A percentile compares a stretch with the other conserved stretches of the same genome.
Conservation (phyloP, 768 basidiomycete genomes). For the Leccinum fibrillosum region DNA sequence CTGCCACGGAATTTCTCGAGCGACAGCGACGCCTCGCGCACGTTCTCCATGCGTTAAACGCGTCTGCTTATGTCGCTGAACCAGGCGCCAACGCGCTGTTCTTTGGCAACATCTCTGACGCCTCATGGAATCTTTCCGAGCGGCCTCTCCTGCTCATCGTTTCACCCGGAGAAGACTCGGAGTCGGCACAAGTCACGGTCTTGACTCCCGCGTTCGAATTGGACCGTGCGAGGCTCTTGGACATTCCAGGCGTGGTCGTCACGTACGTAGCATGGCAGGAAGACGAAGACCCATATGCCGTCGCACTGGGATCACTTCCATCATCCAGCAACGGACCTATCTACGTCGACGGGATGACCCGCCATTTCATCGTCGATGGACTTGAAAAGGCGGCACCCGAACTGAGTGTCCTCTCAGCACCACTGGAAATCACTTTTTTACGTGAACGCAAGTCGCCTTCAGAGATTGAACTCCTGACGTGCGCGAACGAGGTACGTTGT, state of each 20-base stretch:
- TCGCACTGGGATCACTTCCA: slow-evolving; percentile 36
- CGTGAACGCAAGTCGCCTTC: slow-evolving; percentile 71
- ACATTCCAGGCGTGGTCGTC: slow-evolving; percentile 46
- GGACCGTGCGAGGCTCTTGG: slow-evolving; percentile 60
- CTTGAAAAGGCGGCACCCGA: slow-evolving; percentile 44
- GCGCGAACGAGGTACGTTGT: slow-evolving; percentile 68
- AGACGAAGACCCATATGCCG: slow-evolving; percentile 60
- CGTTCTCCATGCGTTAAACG: slow-evolving; percentile 46
- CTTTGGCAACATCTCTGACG: slow-evolving; percentile 65
- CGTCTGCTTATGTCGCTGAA: slow-evolving; percentile 73
- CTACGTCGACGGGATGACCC: slow-evolving; percentile 57
- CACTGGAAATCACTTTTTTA: slow-evolving; percentile 51
- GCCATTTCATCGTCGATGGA: slow-evolving; percentile 66
- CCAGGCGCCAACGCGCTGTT: slow-evolving; percentile 70
- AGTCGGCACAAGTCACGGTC: slow-evolving; percentile 49
- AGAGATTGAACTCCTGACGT: slow-evolving; percentile 70
- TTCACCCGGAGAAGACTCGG: slow-evolving; percentile 39
- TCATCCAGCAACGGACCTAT: slow-evolving; percentile 35
- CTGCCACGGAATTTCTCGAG: slow-evolving; percentile 39
- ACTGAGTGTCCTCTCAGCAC: slow-evolving; percentile 45
- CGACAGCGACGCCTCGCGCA: slow-evolving; percentile 57
- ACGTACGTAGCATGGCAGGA: slow-evolving; percentile 62
- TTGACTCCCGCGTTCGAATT: slow-evolving; percentile 79
- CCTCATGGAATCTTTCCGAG: slow-evolving; percentile 72
- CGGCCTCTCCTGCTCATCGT: slow-evolving; percentile 72